These are phyloP conservation scores for Diaporthe helianthi DNA, from an alignment of 2,329 filamentous ascomycete species.

Conservation along the genomic window DNA sequence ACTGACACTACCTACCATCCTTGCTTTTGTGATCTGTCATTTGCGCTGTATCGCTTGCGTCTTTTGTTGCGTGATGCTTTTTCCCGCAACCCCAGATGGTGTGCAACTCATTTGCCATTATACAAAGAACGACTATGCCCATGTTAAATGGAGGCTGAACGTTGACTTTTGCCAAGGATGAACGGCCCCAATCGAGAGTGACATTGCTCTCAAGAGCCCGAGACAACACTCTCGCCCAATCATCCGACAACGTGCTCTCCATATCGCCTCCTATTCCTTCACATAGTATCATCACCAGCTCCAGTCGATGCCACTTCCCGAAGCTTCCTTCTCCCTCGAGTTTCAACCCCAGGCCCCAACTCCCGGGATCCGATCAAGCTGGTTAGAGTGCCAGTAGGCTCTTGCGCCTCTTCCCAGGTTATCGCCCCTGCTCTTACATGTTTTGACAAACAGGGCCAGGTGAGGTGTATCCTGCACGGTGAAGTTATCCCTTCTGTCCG, in stretches of 20 bases:
- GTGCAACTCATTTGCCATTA: neutral
- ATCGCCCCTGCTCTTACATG: neutral
- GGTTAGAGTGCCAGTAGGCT: neutral
- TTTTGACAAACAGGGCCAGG: neutral
- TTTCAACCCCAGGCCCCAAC: slow-evolving; percentile 9
- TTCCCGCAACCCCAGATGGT: slow-evolving; percentile 1
- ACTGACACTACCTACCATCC: neutral
- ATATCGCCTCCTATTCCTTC: slow-evolving; percentile 1
- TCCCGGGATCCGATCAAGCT: neutral
- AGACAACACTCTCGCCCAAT: slow-evolving; percentile 26
- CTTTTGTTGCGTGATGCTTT: neutral
- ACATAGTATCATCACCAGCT: neutral
- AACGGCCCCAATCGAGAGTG: slow-evolving; percentile 5
- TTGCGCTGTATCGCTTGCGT: slow-evolving; percentile 17
- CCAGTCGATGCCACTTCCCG: slow-evolving; percentile 14
- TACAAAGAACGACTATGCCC: neutral
- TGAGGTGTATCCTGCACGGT: neutral
- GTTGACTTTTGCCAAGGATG: slow-evolving; percentile 24
- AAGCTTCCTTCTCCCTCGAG: slow-evolving; percentile 19
- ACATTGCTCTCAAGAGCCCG: slow-evolving; percentile 12
- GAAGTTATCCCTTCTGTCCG: neutral
- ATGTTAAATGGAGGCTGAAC: slow-evolving; percentile 14
- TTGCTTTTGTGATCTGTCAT: slow-evolving; percentile 31
- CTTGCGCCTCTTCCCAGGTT: neutral
- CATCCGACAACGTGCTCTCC: slow-evolving; percentile 32